Conservation (phyloP, 352 stramenopile species). For the Pythium phragmiticola region DNA sequence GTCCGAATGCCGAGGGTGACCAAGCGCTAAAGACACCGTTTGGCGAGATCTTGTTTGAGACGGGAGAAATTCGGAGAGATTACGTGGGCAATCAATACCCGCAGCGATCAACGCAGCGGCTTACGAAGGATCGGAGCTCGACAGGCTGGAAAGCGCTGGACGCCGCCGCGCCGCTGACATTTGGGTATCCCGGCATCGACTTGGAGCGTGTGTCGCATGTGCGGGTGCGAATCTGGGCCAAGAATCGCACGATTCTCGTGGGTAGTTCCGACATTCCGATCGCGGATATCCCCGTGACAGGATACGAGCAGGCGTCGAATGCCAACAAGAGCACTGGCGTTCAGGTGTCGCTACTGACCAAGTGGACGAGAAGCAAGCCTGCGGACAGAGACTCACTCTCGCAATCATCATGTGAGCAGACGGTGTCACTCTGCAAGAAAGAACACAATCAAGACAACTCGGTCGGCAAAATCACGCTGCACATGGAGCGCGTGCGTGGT, state of each 20-base stretch:
- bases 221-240: slow-evolving; percentile 33
- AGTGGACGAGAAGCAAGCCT: neutral
- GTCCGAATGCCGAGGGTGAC: slow-evolving; percentile 23
- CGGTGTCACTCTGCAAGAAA: slow-evolving; percentile 30
- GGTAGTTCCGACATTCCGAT: slow-evolving; percentile 43
- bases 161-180: slow-evolving; percentile 15
- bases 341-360: neutral
- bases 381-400: neutral
- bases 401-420: slow-evolving; percentile 12
- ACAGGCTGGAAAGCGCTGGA: slow-evolving; percentile 10
- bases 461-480: slow-evolving; percentile 55
- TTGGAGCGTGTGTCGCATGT: slow-evolving; percentile 44
- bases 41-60: slow-evolving; percentile 34
- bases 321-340: neutral
- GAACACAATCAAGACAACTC: slow-evolving; percentile 28
- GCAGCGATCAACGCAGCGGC: slow-evolving; percentile 27
- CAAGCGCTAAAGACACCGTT: slow-evolving; percentile 37
- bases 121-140: slow-evolving; percentile 21
- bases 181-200: slow-evolving; percentile 41
- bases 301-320: slow-evolving; percentile 12
- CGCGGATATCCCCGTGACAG: slow-evolving; percentile 19
- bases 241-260: slow-evolving; percentile 30
- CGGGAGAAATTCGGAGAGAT: slow-evolving; percentile 48
- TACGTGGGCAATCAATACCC: slow-evolving; percentile 30
- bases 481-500: slow-evolving; percentile 29